Base-by-base conservation (phyloP, 2,329 filamentous ascomycete genomes). In the Botrytis tulipae region DNA sequence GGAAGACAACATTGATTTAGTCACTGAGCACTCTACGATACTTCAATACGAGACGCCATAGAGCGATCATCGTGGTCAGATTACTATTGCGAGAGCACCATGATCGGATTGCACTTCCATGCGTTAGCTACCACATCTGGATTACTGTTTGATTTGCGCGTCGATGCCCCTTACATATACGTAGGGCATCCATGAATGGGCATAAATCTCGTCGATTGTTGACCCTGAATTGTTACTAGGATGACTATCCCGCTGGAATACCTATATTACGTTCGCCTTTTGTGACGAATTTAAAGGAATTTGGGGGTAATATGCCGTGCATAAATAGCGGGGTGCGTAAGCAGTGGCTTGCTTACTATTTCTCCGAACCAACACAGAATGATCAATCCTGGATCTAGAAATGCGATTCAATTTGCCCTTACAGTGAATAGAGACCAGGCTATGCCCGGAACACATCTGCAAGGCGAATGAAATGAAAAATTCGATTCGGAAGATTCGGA, bases 361-460 rank as follows among this genome's bases (percentile, higher is more conserved):
- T n/a, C 12, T 51, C 4, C 25, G n/a, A 51, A 5, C 4, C 48
- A 51, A 51, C 25, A 51, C 12, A 12, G 12, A 2, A 51, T n/a
- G 48, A n/a, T n/a, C 48, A 51, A 51, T 51, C 25, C 25, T 51
- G 48, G 25, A 51, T 16, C 48, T 51, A 14, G 4, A n/a, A n/a
- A 51, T 16, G 48, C 25, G 12, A 7, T 51, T 51, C 6, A 16
- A 51, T 3, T 51, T n/a, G 2, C 48, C 4, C 12, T 5, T n/a
- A 51, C 4, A 1, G 12, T n/a, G 2, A n/a, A 1, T n/a, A 2
- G 48, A 51, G 4, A n/a, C 2, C 25, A 51, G 5, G 5, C 1
- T 1, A 51, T 51, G 10, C 10, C 25, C 25, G 48, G 48, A 51
- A 16, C 2, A n/a, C 1, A 16, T n/a, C 48, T n/a, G 48, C 12